A percentile compares a stretch with the other conserved stretches of the same genome.
Conservation (phyloP, 2,329 filamentous ascomycete species). For the Rhynchosporium agropyri region DNA sequence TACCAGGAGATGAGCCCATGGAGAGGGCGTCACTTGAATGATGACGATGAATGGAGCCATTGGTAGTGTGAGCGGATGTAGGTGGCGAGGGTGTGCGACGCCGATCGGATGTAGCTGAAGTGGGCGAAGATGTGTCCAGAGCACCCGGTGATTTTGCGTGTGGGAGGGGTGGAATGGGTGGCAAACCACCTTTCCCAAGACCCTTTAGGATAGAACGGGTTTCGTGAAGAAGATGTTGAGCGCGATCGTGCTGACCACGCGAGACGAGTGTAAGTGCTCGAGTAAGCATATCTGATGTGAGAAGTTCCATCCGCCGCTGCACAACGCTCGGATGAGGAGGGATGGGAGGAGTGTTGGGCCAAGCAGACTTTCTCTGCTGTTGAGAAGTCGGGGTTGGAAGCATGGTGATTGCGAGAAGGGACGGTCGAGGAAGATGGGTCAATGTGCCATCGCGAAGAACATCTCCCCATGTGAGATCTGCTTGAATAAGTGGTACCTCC, state of each 20-base stretch:
- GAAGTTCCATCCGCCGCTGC: conserved; percentile 93
- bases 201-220: conserved; percentile 95
- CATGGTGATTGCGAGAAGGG: conserved; percentile 93
- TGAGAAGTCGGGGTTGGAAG: conserved; percentile 65
- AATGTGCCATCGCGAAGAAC: conserved; percentile 86
- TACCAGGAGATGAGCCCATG: conserved; percentile 67
- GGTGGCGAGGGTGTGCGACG: conserved; percentile 49
- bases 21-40: conserved; percentile 52
- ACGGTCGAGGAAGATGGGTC: conserved; percentile 84
- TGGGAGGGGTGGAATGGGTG: conserved; percentile 74
- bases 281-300: conserved; percentile 97
- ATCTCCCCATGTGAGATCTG: conserved; percentile 91
- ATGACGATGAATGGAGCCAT: conserved; percentile 51
- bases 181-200: conserved; percentile 89
- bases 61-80: conserved; percentile 44
- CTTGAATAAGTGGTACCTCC: conserved; percentile 92
- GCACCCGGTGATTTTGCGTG: conserved; percentile 37
- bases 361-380: conserved; percentile 62
- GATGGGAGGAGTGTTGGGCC: conserved; percentile 74
- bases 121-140: conserved; percentile 35
- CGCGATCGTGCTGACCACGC: conserved; percentile 89
- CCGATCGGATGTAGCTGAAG: conserved; percentile 41
- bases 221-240: conserved; percentile 88
- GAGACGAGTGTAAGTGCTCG: conserved; percentile 88
- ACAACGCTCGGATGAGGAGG: conserved; percentile 94